phyloP scores from a whole-genome alignment of 352 stramenopile species.

The Stramenopiles sp. region DNA sequence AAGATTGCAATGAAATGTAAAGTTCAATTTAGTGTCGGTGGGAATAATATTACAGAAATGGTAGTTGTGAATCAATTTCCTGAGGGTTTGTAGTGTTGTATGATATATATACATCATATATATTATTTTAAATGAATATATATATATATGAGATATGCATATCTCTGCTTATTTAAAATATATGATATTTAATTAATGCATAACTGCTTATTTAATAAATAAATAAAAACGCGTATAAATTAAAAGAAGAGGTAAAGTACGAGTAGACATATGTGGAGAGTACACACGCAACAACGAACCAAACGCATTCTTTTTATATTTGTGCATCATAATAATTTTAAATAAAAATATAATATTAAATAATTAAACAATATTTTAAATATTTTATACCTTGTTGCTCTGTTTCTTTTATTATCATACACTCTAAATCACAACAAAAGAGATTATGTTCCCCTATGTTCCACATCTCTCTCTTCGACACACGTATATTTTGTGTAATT shows the following conservation, averaged over 20 bases:
- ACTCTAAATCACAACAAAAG: no score
- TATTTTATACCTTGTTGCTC: no score
- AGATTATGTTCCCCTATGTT: no score
- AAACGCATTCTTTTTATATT: slow-evolving; percentile 12
- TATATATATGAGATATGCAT: slow-evolving; percentile 9
- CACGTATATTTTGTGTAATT: no score
- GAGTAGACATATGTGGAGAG: background rate
- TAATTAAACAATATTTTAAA: no score
- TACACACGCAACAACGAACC: no score
- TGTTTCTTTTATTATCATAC: no score
- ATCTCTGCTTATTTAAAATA: background rate
- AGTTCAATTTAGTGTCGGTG: slow-evolving; percentile 33
- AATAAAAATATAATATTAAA: slow-evolving; percentile 11
- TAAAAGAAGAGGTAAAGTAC: slow-evolving; percentile 12
- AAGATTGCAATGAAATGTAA: slow-evolving; percentile 58
- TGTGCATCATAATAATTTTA: slow-evolving; percentile 11
- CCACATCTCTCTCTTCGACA: no score
- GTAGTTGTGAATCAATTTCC: slow-evolving; percentile 18
- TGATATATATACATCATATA: slow-evolving; percentile 8
- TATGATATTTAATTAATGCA: slow-evolving; percentile 1
- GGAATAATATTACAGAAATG: slow-evolving; percentile 21
- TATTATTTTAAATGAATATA: slow-evolving; percentile 14
- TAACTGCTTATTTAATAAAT: slow-evolving; percentile 12
- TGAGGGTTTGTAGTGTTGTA: slow-evolving; percentile 3
- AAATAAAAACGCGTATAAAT: slow-evolving; percentile 10